Base-by-base conservation (phyloP, 2,329 filamentous ascomycete genomes). In the Passalora sequoiae region DNA sequence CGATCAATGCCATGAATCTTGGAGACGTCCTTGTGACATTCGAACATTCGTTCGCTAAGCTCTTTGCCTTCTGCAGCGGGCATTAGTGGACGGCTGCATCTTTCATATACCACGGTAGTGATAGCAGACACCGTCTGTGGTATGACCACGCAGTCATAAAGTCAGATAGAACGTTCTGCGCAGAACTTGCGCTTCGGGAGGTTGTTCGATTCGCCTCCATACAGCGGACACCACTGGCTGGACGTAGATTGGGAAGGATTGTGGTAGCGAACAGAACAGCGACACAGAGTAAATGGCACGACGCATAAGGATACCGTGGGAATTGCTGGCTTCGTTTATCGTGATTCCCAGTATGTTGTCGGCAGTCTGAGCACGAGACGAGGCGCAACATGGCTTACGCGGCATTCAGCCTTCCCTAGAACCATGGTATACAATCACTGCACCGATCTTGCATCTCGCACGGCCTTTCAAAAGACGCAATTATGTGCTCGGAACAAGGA, bases 41-140 rank as follows among this genome's bases (percentile, higher is more conserved):
- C n/a, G n/a, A n/a, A n/a, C n/a, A n/a, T 6, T 36, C 19, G 24
- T 36, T 36, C 33, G 33, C 33, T 20, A 22, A 8, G 15, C 8
- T 8, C 20, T 20, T n/a, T 36, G 33, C 20, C 2, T 8, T 7
- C n/a, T 24, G 17, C 10, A 4, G 9, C 33, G 33, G 33, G 10
- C 9, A 12, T 20, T 7, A 36, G 33, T 20, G 33, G 19, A 7
- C 13, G 33, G 5, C 19, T 24, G 33, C 33, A 36, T 36, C 15
- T 36, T 12, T 36, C 33, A 36, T 36, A 36, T 36, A 36, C 19
- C 33, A 12, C 13, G 17, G 33, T 7, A 22, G 13, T n/a, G 33
- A 22, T 36, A 12, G n/a, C 20, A 13, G 20, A 36, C 17, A 10
- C 33, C 3, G n/a, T 24, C 33, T 22, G 4, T 8, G 7, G n/a